Percentiles rank a stretch among this genome's conserved stretches.
Conservation (phyloP, 2,329 filamentous ascomycete species). For the Beauveria brongniartii region DNA sequence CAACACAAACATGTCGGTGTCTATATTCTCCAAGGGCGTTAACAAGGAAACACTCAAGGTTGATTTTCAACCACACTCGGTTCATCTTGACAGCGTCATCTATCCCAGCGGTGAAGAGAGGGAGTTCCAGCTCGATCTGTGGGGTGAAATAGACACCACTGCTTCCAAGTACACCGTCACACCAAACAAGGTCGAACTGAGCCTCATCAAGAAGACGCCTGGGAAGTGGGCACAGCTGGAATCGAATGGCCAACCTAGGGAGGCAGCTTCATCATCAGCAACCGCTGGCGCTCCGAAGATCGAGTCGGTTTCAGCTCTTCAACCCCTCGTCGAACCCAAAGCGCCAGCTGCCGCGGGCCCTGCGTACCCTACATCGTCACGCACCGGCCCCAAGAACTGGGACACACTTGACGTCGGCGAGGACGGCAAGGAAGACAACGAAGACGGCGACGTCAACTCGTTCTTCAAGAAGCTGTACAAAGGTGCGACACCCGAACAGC, state of each 20-base stretch:
- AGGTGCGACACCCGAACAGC: slow-evolving; percentile 66
- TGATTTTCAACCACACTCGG: slow-evolving; percentile 21
- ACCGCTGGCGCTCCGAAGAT: neutral
- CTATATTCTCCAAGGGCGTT: slow-evolving; percentile 35
- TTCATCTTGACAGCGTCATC: slow-evolving; percentile 22
- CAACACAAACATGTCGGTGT: slow-evolving; percentile 26
- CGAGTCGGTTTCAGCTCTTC: slow-evolving; percentile 1
- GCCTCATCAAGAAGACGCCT: slow-evolving; percentile 55
- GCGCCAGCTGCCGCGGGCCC: slow-evolving; percentile 28
- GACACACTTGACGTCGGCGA: slow-evolving; percentile 54
- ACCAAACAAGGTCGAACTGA: slow-evolving; percentile 72
- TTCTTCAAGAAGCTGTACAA: slow-evolving; percentile 93
- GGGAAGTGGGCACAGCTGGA: slow-evolving; percentile 57
- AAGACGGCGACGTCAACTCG: slow-evolving; percentile 56
- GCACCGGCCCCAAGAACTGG: slow-evolving; percentile 81
- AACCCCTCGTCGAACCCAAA: neutral
- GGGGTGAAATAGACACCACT: slow-evolving; percentile 52
- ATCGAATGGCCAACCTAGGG: slow-evolving; percentile 12
- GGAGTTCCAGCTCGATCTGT: slow-evolving; percentile 57
- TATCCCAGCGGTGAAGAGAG: slow-evolving; percentile 47
- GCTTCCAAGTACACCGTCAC: slow-evolving; percentile 58
- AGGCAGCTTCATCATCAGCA: neutral
- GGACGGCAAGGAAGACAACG: slow-evolving; percentile 47
- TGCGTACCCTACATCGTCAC: slow-evolving; percentile 80
- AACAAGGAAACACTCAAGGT: slow-evolving; percentile 33